Conservation (phyloP, 805 yeast species). For the Zygosaccharomyces bailii region DNA sequence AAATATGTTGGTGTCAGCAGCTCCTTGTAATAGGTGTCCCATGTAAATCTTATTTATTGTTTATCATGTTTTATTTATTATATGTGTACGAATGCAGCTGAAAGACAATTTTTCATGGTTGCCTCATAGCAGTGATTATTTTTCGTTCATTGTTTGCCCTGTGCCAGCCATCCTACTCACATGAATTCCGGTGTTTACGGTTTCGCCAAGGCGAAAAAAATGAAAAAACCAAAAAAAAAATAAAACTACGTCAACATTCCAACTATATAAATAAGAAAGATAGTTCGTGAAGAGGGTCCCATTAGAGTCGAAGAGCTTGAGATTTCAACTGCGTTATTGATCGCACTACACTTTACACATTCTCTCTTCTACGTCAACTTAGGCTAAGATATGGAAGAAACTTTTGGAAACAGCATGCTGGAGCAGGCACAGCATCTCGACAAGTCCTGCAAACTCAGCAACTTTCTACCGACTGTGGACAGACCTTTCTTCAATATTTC, state of each 20-base stretch:
- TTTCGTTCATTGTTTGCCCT: too few relatives aligned
- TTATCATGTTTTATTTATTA: constrained; percentile 2
- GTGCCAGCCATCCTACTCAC: too few relatives aligned
- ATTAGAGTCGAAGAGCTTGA: neutral
- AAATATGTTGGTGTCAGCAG: constrained; percentile 26
- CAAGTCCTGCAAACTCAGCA: neutral
- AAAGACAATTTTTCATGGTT: neutral
- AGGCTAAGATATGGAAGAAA: constrained; percentile 3
- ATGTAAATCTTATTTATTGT: neutral
- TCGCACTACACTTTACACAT: neutral
- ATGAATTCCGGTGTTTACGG: neutral
- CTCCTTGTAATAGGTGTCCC: too few relatives aligned
- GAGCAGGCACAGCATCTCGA: constrained; percentile 2
- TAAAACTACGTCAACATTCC: neutral
- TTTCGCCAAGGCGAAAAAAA: constrained; percentile 5
- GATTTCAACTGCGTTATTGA: neutral
- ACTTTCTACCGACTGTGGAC: constrained; percentile 31
- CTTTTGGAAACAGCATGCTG: neutral
- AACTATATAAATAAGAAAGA: neutral
- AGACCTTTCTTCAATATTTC: constrained; percentile 37
- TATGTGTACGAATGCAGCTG: neutral
- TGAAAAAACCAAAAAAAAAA: neutral
- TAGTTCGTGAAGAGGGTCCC: neutral
- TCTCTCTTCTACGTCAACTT: neutral
- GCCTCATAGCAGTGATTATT: too few relatives aligned